Conservation (phyloP, 2,329 filamentous ascomycete species). For the Pseudocercospora eumusae region DNA sequence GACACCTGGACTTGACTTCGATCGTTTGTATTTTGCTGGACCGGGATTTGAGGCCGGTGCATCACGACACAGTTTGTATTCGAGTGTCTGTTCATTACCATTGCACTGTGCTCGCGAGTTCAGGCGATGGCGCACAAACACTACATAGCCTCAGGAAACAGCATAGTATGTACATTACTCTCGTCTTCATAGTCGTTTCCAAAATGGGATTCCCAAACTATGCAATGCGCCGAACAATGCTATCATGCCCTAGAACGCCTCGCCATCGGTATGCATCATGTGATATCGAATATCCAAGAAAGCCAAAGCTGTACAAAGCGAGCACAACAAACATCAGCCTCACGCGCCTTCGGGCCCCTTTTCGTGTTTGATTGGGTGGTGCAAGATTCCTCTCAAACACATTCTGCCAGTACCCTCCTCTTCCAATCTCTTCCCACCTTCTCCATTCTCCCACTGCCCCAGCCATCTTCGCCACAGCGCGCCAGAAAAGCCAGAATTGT, state of each 20-base stretch:
- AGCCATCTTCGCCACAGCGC: conserved; percentile 54
- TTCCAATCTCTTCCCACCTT: conserved; percentile 41
- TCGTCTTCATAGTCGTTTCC: not conserved
- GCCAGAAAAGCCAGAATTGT: conserved; percentile 52
- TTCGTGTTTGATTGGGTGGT: conserved; percentile 54
- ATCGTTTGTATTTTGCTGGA: not conserved
- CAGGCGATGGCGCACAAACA: not conserved
- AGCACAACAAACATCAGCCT: not conserved
- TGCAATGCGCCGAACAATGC: not conserved
- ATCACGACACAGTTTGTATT: not conserved
- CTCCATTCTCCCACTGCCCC: conserved; percentile 49
- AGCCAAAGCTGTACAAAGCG: not conserved
- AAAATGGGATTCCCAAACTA: not conserved
- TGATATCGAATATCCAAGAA: not conserved
- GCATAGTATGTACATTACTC: not conserved
- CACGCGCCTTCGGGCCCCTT: conserved; percentile 36
- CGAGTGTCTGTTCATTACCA: not conserved
- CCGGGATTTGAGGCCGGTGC: not conserved
- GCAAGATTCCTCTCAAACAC: conserved; percentile 49
- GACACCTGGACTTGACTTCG: too few relatives aligned
- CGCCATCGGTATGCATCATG: conserved; percentile 5
- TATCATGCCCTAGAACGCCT: not conserved
- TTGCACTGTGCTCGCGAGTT: not conserved
- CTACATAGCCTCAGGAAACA: not conserved
- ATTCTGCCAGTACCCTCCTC: conserved; percentile 48